These are phyloP conservation scores for Leccinum subgranulosum DNA, from an alignment of 768 basidiomycete genomes.

Conservation along the genomic window DNA sequence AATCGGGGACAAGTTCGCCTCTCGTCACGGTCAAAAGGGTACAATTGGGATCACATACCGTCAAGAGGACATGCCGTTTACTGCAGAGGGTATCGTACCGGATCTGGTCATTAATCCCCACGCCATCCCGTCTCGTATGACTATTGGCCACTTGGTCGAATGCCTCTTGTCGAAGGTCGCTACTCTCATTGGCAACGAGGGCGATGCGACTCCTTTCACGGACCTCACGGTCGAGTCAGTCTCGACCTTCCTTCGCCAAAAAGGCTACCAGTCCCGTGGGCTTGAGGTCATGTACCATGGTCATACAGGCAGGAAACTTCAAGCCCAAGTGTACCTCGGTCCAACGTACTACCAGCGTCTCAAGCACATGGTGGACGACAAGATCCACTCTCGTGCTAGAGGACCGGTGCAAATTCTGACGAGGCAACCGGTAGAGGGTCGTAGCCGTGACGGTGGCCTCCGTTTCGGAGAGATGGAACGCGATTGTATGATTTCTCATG, in stretches of 20 bases:
- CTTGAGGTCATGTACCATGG: conserved; percentile 99
- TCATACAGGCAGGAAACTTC: conserved; percentile 96
- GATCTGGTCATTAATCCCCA: conserved; percentile 99
- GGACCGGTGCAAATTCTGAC: conserved; percentile 98
- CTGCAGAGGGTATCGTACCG: conserved; percentile 92
- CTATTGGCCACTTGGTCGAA: conserved; percentile 98
- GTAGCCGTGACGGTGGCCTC: conserved; percentile 96
- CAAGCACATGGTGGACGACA: conserved; percentile 99
- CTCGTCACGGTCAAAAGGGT: conserved; percentile 99
- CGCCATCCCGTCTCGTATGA: conserved; percentile 99
- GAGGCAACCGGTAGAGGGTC: conserved; percentile 96
- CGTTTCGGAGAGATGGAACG: conserved; percentile 99
- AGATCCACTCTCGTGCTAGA: conserved; percentile 96
- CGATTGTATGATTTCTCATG: conserved; percentile 99
- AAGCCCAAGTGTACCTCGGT: conserved; percentile 97
- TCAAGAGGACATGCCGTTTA: conserved; percentile 99
- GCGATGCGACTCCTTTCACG: conserved; percentile 98
- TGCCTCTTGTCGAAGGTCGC: conserved; percentile 96
- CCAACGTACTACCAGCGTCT: conserved; percentile 98
- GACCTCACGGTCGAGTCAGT: conserved; percentile 97
- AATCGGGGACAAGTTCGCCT: conserved; percentile 99
- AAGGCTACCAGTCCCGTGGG: conserved; percentile 96
- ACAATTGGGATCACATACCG: conserved; percentile 99
- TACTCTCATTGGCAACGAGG: conserved; percentile 93
- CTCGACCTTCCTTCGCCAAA: conserved; percentile 83